Conservation (phyloP, 1,284 basidiomycete genomes). For the Schizophyllum commune region DNA sequence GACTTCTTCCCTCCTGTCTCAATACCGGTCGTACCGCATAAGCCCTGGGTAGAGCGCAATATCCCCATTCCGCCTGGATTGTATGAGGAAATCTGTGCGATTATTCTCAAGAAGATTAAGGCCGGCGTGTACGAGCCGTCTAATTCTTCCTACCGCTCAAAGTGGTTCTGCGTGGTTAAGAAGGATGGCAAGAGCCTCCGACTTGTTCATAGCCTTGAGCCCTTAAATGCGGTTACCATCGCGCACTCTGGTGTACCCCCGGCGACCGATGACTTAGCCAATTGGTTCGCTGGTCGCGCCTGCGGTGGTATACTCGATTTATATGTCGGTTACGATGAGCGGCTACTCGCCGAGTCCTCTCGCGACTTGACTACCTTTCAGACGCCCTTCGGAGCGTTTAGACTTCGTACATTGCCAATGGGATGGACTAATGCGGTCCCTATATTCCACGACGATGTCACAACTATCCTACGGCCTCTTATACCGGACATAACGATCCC, state of each 20-base stretch:
- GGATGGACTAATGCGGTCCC: constrained; percentile 25
- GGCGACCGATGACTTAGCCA: constrained; percentile 15
- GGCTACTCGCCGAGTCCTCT: constrained; percentile 11
- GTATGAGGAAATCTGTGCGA: constrained; percentile 21
- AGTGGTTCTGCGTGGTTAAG: constrained; percentile 32
- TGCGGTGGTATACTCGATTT: constrained; percentile 19
- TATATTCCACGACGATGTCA: constrained; percentile 22
- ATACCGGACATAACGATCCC: constrained; percentile 16
- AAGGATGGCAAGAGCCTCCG: constrained; percentile 26
- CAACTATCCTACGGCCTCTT: constrained; percentile 20
- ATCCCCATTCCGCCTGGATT: constrained; percentile 32
- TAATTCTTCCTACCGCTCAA: constrained; percentile 27
- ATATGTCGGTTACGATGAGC: constrained; percentile 19
- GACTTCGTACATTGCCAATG: constrained; percentile 20
- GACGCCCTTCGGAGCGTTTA: constrained; percentile 17
- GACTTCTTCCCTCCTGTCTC: constrained; percentile 27
- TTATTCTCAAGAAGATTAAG: constrained; percentile 24
- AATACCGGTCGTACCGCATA: constrained; percentile 26
- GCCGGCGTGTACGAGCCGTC: constrained; percentile 29
- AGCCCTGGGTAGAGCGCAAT: constrained; percentile 26
- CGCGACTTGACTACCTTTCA: constrained; percentile 21
- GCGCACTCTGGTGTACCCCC: constrained; percentile 20
- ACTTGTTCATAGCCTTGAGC: constrained; percentile 23
- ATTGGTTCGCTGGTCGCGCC: constrained; percentile 15
- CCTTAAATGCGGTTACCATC: constrained; percentile 26